Evolutionary conservation across 1,139 yeast species (phyloP), one percentile per base, ranked within the genome.

Genomic region (Lodderomyces elongisporus): DNA sequence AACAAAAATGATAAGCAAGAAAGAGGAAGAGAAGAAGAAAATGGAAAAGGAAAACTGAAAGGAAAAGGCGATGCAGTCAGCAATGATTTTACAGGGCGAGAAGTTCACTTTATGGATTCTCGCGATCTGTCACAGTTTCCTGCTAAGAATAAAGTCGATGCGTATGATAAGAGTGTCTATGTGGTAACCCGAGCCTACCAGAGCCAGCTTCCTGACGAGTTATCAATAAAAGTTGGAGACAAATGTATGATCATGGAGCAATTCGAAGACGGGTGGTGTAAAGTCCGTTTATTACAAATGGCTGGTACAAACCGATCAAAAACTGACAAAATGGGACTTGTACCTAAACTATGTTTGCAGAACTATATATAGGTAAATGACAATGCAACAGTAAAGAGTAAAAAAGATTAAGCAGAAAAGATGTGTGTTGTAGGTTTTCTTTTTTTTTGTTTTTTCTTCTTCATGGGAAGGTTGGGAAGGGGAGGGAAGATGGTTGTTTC

Each of bases 231-330:
- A 2, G 38, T 52, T 4, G 70, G 70, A 1, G 68, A 66, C 26
- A 41, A 48, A 20, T 65, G 62, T 3, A 32, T 40, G 4, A 36
- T 63, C 1, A 34, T 54, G 14, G 50, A 52, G 22, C 48, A 46
- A n/a, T 62, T 56, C 39, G 43, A 58, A 9, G 72, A 66, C 37
- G 70, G 68, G 2, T 67, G 74, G 74, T 62, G 69, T 38, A 48
- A 51, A 18, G 57, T 63, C 8, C 48, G 38, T 29, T 20, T 44
- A 22, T 38, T 35, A 20, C 9, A 20, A 10, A 20, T n/a, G n/a
- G n/a, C n/a, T n/a, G n/a, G n/a, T n/a, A n/a, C n/a, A n/a, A n/a
- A n/a, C n/a, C n/a, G n/a, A n/a, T n/a, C n/a, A n/a, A n/a, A n/a
- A n/a, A n/a, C 37, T 16, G 20, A 22, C 12, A 42, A 39, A 12